A percentile compares a stretch with the other conserved stretches of the same genome.
phyloP scores from a whole-genome alignment of 768 basidiomycete species.

The Chiua virens region DNA sequence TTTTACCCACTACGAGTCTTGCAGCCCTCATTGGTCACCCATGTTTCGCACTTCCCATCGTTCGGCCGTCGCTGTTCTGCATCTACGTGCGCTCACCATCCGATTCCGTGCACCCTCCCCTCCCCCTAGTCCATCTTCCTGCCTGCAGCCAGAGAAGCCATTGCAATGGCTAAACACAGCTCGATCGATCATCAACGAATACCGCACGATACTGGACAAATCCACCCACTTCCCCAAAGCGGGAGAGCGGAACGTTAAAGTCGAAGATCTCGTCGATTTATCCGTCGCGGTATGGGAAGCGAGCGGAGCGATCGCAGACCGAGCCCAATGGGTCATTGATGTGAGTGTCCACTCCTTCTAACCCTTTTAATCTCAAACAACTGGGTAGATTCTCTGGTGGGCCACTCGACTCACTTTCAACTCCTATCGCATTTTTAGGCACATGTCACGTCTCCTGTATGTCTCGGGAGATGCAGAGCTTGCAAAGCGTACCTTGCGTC shows the following conservation, averaged over 20 bases:
- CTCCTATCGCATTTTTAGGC: slow-evolving; percentile 79
- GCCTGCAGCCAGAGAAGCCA: slow-evolving; percentile 29
- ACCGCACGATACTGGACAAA: slow-evolving; percentile 62
- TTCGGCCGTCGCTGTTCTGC: slow-evolving; percentile 64
- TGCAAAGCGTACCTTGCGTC: slow-evolving; percentile 69
- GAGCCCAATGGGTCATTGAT: slow-evolving; percentile 79
- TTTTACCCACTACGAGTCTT: slow-evolving; percentile 58
- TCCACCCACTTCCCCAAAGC: slow-evolving; percentile 80
- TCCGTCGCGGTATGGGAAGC: slow-evolving; percentile 83
- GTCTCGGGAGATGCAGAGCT: slow-evolving; percentile 58
- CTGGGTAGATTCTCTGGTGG: slow-evolving; percentile 84
- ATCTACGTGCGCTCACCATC: slow-evolving; percentile 70
- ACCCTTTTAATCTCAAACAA: neutral
- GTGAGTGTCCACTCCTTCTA: slow-evolving; percentile 42
- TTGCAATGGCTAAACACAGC: slow-evolving; percentile 65
- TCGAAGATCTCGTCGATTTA: slow-evolving; percentile 82
- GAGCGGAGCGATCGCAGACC: slow-evolving; percentile 58
- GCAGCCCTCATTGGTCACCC: slow-evolving; percentile 72
- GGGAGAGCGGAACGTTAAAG: slow-evolving; percentile 72
- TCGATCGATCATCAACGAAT: slow-evolving; percentile 67
- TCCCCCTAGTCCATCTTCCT: slow-evolving; percentile 11
- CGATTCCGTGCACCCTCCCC: slow-evolving; percentile 36
- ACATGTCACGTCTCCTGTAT: slow-evolving; percentile 75
- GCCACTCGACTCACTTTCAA: slow-evolving; percentile 93
- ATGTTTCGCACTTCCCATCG: slow-evolving; percentile 78